These are phyloP conservation scores for Arbutus unedo DNA, from an alignment of 148 eudicot species.

Conservation along the genomic window DNA sequence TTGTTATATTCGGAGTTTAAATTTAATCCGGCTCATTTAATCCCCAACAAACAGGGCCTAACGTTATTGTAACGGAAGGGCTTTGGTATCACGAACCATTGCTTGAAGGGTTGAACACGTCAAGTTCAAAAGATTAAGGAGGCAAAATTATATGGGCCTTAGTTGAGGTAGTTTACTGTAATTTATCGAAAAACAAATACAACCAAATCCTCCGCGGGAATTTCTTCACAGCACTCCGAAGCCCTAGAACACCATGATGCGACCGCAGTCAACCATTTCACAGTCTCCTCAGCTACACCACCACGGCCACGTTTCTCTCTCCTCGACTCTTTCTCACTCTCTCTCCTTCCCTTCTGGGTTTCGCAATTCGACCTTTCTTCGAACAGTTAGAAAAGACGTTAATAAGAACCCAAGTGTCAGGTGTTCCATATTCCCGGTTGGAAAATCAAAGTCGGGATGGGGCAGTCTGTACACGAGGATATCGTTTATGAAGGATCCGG, in stretches of 20 bases:
- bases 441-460: slow-evolving; percentile 44
- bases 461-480: slow-evolving; percentile 48
- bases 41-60: too few species aligned
- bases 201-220: not conserved
- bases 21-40: too few species aligned
- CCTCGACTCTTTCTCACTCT: slow-evolving; percentile 27
- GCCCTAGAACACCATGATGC: slow-evolving; percentile 41
- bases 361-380: slow-evolving; percentile 27
- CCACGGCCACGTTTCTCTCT: slow-evolving; percentile 7
- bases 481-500: slow-evolving; percentile 36
- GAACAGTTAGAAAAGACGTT: not conserved
- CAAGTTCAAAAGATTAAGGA: too few species aligned
- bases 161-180: too few species aligned
- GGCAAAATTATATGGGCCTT: too few species aligned
- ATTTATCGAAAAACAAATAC: too few species aligned
- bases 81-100: too few species aligned
- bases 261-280: slow-evolving; percentile 46
- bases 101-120: too few species aligned
- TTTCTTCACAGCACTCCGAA: slow-evolving; percentile 13
- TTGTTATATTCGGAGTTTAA: too few species aligned
- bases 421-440: slow-evolving; percentile 36
- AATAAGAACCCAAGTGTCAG: slow-evolving; percentile 16
- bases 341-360: slow-evolving; percentile 43
- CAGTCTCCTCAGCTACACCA: slow-evolving; percentile 24
- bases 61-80: too few species aligned